These are phyloP conservation scores for Russula abietina DNA, from an alignment of 768 basidiomycete species.

Conservation along the genomic window DNA sequence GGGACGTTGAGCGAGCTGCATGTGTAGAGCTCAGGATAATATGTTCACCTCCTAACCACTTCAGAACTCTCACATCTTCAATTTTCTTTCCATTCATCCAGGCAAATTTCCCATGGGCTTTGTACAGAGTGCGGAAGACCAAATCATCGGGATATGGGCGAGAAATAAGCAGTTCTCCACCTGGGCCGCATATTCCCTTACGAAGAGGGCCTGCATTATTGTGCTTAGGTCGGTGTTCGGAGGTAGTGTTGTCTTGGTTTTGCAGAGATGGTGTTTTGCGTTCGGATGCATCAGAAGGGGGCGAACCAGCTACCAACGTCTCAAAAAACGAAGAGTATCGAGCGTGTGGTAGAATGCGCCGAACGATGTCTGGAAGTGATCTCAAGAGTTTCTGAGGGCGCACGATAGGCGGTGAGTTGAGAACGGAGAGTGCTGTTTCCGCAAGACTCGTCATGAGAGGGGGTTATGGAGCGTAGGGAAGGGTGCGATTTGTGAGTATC, in stretches of 20 bases:
- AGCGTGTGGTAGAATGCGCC: slow-evolving; percentile 15
- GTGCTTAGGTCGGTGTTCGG: background rate
- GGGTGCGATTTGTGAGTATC: background rate
- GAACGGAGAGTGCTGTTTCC: slow-evolving; percentile 12
- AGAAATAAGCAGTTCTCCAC: background rate
- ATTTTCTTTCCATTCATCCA: slow-evolving; percentile 19
- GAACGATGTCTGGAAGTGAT: slow-evolving; percentile 17
- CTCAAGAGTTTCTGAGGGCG: background rate
- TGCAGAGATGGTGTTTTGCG: background rate
- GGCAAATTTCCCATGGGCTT: slow-evolving; percentile 20
- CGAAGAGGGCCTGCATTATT: background rate
- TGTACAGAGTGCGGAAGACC: slow-evolving; percentile 17
- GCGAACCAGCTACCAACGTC: slow-evolving; percentile 1
- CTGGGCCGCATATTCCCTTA: background rate
- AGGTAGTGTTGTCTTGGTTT: background rate
- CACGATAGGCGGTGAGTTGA: background rate
- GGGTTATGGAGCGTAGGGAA: background rate
- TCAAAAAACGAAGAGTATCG: slow-evolving; percentile 19
- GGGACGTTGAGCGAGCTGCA: background rate
- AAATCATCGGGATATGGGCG: slow-evolving; percentile 4
- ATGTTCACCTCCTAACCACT: slow-evolving; percentile 17
- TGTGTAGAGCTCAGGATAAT: background rate
- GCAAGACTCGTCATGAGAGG: slow-evolving; percentile 5
- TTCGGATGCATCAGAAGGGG: background rate
- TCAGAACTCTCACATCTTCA: slow-evolving; percentile 11